These are phyloP conservation scores for Raphanus hybrid DNA, from an alignment of 441 rosid genomes.

Conservation along the genomic window DNA sequence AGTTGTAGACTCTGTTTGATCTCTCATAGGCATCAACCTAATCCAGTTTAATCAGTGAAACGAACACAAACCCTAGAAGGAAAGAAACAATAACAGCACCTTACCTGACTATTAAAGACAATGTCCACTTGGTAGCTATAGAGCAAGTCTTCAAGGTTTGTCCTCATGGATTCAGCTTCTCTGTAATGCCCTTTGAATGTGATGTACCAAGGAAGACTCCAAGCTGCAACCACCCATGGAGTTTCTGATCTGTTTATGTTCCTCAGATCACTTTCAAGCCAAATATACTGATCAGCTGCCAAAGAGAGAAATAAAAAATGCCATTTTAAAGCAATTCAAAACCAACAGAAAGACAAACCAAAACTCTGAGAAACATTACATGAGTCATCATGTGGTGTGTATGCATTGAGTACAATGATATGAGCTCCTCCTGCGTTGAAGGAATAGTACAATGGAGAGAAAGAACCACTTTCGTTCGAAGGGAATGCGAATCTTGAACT, in stretches of 20 bases:
- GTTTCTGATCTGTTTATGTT: constrained; percentile 52
- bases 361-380: constrained; percentile 47
- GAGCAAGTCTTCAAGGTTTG: constrained; percentile 58
- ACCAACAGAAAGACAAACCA: not conserved
- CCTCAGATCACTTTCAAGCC: constrained; percentile 61
- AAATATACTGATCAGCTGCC: constrained; percentile 56
- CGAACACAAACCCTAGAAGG: not conserved
- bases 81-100: constrained; percentile 26
- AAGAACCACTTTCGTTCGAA: no score
- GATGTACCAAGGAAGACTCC: constrained; percentile 72
- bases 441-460: no score
- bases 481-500: constrained; percentile 60
- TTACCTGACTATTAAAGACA: constrained; percentile 63
- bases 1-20: constrained; percentile 84
- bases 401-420: constrained; percentile 47
- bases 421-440: no score
- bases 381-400: constrained; percentile 56
- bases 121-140: constrained; percentile 60
- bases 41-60: constrained; percentile 12
- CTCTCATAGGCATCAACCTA: constrained; percentile 65
- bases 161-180: constrained; percentile 67
- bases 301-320: constrained; percentile 13
- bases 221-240: constrained; percentile 66
- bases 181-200: constrained; percentile 60
- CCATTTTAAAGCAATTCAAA: not conserved